phyloP scores from a whole-genome alignment of 2,329 filamentous ascomycete species.

The Penicillium sp. region DNA sequence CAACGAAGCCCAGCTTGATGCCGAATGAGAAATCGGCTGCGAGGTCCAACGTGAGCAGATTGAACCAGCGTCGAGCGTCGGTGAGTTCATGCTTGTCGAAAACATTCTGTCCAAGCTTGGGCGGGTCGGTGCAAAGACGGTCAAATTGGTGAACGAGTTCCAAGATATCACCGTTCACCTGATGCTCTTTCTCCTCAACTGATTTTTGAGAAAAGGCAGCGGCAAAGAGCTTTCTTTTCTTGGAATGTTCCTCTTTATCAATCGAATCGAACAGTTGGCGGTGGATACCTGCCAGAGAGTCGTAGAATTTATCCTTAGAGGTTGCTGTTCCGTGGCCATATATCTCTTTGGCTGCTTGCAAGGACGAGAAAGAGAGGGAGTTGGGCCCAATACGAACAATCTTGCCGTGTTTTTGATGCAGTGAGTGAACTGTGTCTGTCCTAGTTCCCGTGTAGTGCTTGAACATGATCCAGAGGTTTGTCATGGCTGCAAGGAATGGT shows the following conservation, averaged over 20 bases:
- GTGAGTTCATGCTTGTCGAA: background rate
- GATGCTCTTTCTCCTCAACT: background rate
- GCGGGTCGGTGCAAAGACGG: background rate
- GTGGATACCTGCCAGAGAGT: background rate
- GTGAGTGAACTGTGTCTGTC: background rate
- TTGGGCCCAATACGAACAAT: slow-evolving; percentile 2
- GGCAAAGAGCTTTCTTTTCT: background rate
- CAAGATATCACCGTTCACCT: background rate
- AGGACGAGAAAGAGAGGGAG: slow-evolving; percentile 1
- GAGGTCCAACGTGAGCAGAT: slow-evolving; percentile 3
- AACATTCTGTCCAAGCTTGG: background rate
- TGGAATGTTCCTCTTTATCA: background rate
- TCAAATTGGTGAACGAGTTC: background rate
- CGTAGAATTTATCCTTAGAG: background rate
- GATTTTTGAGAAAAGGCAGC: background rate
- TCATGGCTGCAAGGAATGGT: background rate
- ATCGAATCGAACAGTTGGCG: background rate
- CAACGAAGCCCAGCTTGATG: background rate
- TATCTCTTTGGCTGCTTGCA: background rate
- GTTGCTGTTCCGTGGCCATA: slow-evolving; percentile 3
- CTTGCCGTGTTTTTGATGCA: background rate
- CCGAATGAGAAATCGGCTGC: background rate
- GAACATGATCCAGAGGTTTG: background rate
- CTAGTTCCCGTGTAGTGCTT: background rate
- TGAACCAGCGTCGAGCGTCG: slow-evolving; percentile 1